Evolutionary conservation across 129 eudicot species (phyloP).

Genomic region (Flaveria brownii): DNA sequence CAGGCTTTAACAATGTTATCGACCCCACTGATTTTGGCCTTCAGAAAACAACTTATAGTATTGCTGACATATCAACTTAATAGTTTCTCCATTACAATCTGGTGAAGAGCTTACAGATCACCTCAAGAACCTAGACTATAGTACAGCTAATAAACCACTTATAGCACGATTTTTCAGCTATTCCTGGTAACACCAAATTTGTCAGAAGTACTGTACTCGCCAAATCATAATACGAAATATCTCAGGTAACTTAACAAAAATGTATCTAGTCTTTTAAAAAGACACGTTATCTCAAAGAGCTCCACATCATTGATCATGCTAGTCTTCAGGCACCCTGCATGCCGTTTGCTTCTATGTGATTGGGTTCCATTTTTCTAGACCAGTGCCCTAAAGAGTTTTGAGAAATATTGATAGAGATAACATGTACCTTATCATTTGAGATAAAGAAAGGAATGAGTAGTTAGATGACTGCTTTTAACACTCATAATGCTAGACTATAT

Average conservation of each 20-base stretch:
- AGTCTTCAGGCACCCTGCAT: conserved; percentile 17
- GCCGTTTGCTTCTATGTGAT: conserved; percentile 20
- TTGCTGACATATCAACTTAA: conserved; percentile 2
- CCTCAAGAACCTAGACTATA: conserved; percentile 21
- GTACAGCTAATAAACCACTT: conserved; percentile 16
- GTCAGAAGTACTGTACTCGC: conserved; percentile 14
- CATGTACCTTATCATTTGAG: conserved; percentile 17
- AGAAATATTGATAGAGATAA: conserved; percentile 13
- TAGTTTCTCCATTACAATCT: conserved; percentile 24
- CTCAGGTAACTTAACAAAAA: neutral
- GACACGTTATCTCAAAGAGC: neutral
- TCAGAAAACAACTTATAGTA: conserved; percentile 1
- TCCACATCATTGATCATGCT: neutral
- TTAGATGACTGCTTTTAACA: conserved; percentile 7
- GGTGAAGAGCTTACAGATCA: conserved; percentile 10
- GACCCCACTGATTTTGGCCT: conserved; percentile 20
- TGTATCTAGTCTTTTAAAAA: conserved; percentile 1
- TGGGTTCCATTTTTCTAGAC: conserved; percentile 19
- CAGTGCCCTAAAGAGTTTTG: conserved; percentile 1
- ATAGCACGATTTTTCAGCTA: conserved; percentile 12
- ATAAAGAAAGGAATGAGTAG: conserved; percentile 8
- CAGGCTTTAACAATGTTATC: conserved; percentile 13
- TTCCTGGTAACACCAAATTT: conserved; percentile 14
- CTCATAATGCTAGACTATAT: conserved; percentile 17
- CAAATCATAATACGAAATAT: conserved; percentile 17